Evolutionary conservation across 495 filamentous ascomycete genomes (phyloP).

Genomic region (Neurospora discreta): DNA sequence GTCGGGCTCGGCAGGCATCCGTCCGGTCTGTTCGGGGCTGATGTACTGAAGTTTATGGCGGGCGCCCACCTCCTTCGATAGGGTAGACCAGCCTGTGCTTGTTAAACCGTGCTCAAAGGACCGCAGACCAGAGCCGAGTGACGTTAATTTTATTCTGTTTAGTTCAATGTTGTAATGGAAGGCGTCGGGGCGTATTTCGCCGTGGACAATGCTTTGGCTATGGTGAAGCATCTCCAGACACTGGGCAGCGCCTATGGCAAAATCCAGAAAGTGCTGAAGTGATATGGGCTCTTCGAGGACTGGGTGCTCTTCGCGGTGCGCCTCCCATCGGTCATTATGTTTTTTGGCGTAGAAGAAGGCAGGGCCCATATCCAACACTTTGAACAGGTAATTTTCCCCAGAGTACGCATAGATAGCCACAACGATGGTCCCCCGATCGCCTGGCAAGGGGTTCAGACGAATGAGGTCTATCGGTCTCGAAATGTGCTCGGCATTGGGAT

Average conservation of each 20-base stretch:
- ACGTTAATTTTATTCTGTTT: constrained; percentile 63
- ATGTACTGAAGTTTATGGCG: constrained; percentile 81
- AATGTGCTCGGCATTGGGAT: constrained; percentile 64
- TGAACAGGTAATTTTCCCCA: constrained; percentile 58
- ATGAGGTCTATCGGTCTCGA: constrained; percentile 63
- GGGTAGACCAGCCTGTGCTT: constrained; percentile 69
- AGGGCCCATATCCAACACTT: constrained; percentile 64
- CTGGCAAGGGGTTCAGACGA: constrained; percentile 49
- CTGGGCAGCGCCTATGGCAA: constrained; percentile 75
- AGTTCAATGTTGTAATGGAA: constrained; percentile 68
- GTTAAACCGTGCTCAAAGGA: constrained; percentile 82
- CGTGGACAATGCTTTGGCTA: constrained; percentile 70
- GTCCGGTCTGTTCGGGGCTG: constrained; percentile 83
- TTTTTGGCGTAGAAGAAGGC: constrained; percentile 51
- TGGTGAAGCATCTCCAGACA: constrained; percentile 82
- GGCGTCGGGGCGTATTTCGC: constrained; percentile 76
- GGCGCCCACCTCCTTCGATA: constrained; percentile 68
- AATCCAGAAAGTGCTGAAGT: constrained; percentile 67
- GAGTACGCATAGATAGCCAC: constrained; percentile 72
- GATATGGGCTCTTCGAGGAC: constrained; percentile 50
- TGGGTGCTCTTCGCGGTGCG: constrained; percentile 20
- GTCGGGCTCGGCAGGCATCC: constrained; percentile 81
- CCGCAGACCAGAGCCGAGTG: constrained; percentile 71
- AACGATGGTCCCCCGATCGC: constrained; percentile 52
- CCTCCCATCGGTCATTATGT: constrained; percentile 35